A percentile compares a stretch with the other conserved stretches of the same genome.
These are phyloP conservation scores for Bidens hawaiensis DNA, from an alignment of 140 eudicot species.

Conservation along the genomic window DNA sequence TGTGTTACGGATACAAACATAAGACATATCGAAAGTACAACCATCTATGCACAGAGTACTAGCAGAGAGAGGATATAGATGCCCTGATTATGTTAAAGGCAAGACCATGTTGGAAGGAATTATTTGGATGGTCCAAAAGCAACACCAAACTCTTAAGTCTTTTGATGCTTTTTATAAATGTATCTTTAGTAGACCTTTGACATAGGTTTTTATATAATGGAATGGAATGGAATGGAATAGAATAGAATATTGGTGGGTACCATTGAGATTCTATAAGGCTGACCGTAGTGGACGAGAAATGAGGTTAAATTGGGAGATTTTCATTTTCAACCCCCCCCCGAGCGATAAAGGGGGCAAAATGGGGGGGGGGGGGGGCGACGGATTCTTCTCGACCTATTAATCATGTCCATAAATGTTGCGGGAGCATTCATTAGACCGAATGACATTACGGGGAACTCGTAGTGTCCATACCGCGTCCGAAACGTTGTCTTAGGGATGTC, in stretches of 20 bases:
- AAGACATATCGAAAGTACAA: not conserved
- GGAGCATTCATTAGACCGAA: too few relatives aligned
- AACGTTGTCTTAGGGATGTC: too few relatives aligned
- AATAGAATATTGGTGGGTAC: conserved; percentile 19
- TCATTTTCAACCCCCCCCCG: too few relatives aligned
- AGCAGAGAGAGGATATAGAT: not conserved
- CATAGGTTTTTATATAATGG: conserved; percentile 20
- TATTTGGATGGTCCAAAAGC: conserved; percentile 10
- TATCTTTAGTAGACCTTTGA: conserved; percentile 23
- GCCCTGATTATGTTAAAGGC: conserved; percentile 4
- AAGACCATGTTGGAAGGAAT: conserved; percentile 12
- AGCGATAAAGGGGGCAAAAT: too few relatives aligned
- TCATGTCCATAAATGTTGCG: too few relatives aligned
- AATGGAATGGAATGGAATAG: not conserved
- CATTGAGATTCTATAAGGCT: conserved; percentile 20
- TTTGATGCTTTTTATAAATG: conserved; percentile 29
- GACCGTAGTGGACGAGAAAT: too few relatives aligned
- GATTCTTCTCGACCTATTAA: too few relatives aligned
- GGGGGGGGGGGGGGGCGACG: too few relatives aligned
- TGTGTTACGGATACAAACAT: not conserved
- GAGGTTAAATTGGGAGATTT: too few relatives aligned
- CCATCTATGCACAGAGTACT: not conserved
- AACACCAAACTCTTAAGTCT: conserved; percentile 4
- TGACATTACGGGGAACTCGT: too few relatives aligned
- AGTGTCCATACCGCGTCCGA: too few relatives aligned